phyloP scores from a whole-genome alignment of 2,329 filamentous ascomycete species.

The Didymella exigua region DNA sequence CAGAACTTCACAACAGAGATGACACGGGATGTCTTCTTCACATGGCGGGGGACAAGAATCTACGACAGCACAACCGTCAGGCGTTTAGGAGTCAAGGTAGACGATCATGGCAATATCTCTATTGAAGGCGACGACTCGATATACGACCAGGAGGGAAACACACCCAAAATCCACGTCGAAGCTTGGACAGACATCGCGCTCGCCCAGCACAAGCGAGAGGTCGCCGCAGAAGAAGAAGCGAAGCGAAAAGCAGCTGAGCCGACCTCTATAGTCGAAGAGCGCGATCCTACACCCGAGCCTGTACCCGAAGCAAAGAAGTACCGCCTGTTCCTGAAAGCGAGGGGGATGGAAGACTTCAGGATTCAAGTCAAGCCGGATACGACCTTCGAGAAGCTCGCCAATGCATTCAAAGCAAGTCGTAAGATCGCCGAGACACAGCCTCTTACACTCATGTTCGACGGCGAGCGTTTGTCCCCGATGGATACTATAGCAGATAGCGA shows the following conservation, averaged over 20 bases:
- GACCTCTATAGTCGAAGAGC: constrained; percentile 21
- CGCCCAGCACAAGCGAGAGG: constrained; percentile 54
- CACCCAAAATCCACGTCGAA: constrained; percentile 70
- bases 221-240: constrained; percentile 34
- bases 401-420: constrained; percentile 34
- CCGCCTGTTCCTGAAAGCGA: constrained; percentile 59
- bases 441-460: constrained; percentile 47
- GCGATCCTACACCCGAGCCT: constrained; percentile 27
- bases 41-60: constrained; percentile 74
- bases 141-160: constrained; percentile 55
- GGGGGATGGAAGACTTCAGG: constrained; percentile 57
- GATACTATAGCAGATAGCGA: constrained; percentile 42
- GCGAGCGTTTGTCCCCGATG: constrained; percentile 43
- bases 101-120: constrained; percentile 47
- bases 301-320: constrained; percentile 39
- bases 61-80: constrained; percentile 72
- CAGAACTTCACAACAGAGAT: constrained; percentile 61
- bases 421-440: constrained; percentile 34
- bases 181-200: constrained; percentile 74
- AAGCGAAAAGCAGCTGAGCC: constrained; percentile 49
- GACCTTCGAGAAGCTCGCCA: constrained; percentile 37
- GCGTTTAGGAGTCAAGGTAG: constrained; percentile 56
- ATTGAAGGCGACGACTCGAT: constrained; percentile 51
- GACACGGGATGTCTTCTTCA: constrained; percentile 70
- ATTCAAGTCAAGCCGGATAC: constrained; percentile 54